Evolutionary conservation across 1,284 basidiomycete species (phyloP), one percentile per base, ranked within the genome.

Genomic region (Limonomyces culmigenus): DNA sequence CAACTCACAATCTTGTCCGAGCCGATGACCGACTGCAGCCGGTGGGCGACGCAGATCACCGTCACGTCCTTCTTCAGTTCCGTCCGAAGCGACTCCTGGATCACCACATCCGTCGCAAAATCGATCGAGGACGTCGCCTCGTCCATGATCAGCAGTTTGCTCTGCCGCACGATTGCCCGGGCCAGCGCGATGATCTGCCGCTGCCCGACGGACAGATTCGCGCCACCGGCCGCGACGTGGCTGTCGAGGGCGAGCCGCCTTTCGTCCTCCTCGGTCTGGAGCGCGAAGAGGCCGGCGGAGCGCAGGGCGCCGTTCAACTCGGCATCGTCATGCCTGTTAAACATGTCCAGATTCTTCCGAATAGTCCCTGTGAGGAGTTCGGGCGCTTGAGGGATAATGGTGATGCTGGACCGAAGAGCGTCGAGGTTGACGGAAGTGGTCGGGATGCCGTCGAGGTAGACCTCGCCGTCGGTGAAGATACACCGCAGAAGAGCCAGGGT

Each of bases 61-160:
- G 53, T 56, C 2, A 51, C 49, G 35, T 52, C 48, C 13, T 39
- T 39, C 5, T 34, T 25, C 32, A 55, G 39, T 36, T 52, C 51
- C 21, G 43, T 47, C 15, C 53, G 42, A 21, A 56, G 41, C 13
- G 44, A 43, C 5, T 39, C 33, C 41, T 50, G 48, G 19, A 50
- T 46, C 19, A 43, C 37, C 2, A 41, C 27, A 30, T 50, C 48
- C 5, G 46, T 50, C 29, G 42, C 35, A 33, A 45, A 45, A 37
- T 49, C 65, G 38, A 69, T 68, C 0, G 65, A 65, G 21, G 66
- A 70, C 2, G 67, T 70, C 12, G 67, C 67, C 49, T 57, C 55
- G 34, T 56, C 54, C 1, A 56, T 45, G 19, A 57, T 53, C 12
- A 57, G 42, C n/a, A 57, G 42, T 39, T 56, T 57, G 43, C 50